These are phyloP conservation scores for Ophiostoma quercus DNA, from an alignment of 2,329 filamentous ascomycete genomes.

Conservation along the genomic window DNA sequence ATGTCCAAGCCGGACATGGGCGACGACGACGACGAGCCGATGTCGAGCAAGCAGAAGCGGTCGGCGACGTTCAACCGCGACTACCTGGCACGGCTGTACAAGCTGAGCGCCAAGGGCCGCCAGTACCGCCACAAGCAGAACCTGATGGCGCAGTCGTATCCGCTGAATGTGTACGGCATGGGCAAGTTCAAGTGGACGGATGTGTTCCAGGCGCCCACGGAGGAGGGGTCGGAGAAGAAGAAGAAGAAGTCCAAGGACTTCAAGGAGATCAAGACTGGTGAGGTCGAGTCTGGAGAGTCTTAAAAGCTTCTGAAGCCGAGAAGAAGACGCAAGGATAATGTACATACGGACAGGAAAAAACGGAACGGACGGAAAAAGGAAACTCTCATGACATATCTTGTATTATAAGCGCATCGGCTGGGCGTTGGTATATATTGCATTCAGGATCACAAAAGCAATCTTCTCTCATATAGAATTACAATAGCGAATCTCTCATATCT, in stretches of 20 bases:
- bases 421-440: neutral
- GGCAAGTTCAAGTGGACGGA: constrained; percentile 34
- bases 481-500: neutral
- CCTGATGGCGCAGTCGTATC: constrained; percentile 43
- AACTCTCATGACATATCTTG: neutral
- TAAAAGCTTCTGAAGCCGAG: neutral
- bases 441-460: neutral
- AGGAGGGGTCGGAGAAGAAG: neutral
- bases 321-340: neutral
- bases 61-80: constrained; percentile 24
- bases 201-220: constrained; percentile 32
- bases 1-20: constrained; percentile 12
- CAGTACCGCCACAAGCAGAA: constrained; percentile 36
- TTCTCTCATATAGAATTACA: constrained; percentile 10
- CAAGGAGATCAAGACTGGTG: neutral
- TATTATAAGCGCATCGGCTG: neutral
- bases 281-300: neutral
- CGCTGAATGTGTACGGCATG: constrained; percentile 45
- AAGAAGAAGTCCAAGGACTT: constrained; percentile 14
- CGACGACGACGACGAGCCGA: neutral
- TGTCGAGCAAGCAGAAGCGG: neutral
- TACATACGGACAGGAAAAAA: neutral
- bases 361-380: neutral
- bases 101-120: constrained; percentile 25
- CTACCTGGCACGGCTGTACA: constrained; percentile 24